Percentiles rank a stretch among this genome's conserved stretches.
phyloP scores from a whole-genome alignment of 2,329 filamentous ascomycete genomes.

The Tricladium varicosporioides region DNA sequence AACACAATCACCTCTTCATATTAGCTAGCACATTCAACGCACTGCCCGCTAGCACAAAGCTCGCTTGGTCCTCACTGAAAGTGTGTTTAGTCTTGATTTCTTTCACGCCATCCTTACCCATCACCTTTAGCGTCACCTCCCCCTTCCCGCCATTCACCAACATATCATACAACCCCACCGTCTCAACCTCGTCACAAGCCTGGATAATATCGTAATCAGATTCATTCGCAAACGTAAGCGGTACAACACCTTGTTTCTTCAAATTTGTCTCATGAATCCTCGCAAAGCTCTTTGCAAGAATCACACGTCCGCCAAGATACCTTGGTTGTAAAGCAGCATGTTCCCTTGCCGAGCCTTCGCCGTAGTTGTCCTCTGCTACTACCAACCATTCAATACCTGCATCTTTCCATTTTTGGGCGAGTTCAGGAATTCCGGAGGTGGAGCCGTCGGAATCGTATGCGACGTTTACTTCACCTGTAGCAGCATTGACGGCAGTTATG shows the following conservation, averaged over 20 bases:
- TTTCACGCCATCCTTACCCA: constrained; percentile 62
- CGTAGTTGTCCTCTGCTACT: constrained; percentile 96
- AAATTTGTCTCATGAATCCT: constrained; percentile 94
- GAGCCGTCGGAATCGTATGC: constrained; percentile 84
- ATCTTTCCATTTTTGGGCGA: constrained; percentile 80
- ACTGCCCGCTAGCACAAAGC: constrained; percentile 89
- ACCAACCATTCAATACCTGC: constrained; percentile 81
- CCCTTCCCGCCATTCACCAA: constrained; percentile 75
- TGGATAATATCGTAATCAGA: constrained; percentile 81
- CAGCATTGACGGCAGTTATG: constrained; percentile 89
- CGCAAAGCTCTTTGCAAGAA: constrained; percentile 83
- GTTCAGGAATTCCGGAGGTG: constrained; percentile 76
- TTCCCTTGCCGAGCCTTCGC: constrained; percentile 84
- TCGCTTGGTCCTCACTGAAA: constrained; percentile 84
- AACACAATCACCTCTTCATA: constrained; percentile 29
- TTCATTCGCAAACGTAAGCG: constrained; percentile 86
- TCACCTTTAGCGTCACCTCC: constrained; percentile 66
- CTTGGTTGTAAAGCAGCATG: constrained; percentile 87
- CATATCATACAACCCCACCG: constrained; percentile 80
- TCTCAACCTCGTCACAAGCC: constrained; percentile 80
- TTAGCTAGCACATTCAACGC: constrained; percentile 87
- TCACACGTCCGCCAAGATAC: constrained; percentile 83
- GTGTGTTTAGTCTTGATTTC: constrained; percentile 81
- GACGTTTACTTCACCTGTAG: constrained; percentile 87
- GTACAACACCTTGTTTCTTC: constrained; percentile 97